phyloP scores from a whole-genome alignment of 139 green algal genomes.

The Chlamydomonas sp. region DNA sequence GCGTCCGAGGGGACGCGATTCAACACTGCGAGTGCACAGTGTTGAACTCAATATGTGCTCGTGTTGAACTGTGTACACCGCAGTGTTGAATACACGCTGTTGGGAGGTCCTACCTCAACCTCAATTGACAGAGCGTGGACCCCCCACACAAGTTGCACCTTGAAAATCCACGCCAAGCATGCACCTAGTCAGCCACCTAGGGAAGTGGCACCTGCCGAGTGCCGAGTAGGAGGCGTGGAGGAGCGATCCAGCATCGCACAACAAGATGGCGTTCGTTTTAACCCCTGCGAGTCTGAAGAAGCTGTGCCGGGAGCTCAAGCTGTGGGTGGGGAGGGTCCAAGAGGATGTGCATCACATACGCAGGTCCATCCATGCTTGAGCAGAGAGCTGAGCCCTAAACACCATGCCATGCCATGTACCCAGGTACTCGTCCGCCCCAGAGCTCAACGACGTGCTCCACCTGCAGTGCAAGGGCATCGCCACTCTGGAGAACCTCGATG shows the following conservation, averaged over 20 bases:
- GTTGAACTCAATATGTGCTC: no score
- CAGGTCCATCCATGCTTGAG: not conserved
- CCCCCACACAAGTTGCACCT: no score
- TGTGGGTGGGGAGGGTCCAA: constrained; percentile 32
- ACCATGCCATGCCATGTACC: not conserved
- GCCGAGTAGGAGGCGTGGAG: no score
- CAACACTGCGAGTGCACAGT: no score
- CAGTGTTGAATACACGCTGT: no score
- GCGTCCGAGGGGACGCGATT: no score
- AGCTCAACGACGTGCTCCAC: constrained; percentile 71
- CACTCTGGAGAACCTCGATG: constrained; percentile 56
- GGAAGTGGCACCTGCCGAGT: no score
- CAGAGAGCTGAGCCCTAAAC: not conserved
- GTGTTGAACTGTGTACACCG: no score
- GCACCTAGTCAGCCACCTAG: no score
- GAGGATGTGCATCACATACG: not conserved
- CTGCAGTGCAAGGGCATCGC: constrained; percentile 69
- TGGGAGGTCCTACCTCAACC: no score
- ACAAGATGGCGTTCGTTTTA: constrained; percentile 29
- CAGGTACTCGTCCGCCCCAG: constrained; percentile 55
- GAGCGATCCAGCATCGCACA: not conserved
- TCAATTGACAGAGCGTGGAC: no score
- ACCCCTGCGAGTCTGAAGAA: constrained; percentile 45
- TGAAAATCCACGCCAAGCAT: no score
- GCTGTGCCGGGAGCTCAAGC: constrained; percentile 52